Evolutionary conservation across 345 rosid species (phyloP).

Genomic region (Erucastrum elatum): DNA sequence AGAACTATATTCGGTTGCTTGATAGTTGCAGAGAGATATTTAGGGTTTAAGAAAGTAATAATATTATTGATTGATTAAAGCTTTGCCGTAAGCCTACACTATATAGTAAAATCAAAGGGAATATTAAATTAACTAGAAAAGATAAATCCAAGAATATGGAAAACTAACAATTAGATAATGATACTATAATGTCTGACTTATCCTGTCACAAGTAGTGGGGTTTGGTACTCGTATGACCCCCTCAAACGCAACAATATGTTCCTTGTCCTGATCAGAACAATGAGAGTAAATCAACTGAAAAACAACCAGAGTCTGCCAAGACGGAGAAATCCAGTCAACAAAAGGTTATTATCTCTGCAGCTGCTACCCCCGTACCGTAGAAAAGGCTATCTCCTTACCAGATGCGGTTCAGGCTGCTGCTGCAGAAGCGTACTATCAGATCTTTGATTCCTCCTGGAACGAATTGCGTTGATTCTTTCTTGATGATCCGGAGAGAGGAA

Average conservation of each 20-base stretch:
- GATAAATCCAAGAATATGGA: no score
- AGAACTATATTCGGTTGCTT: no score
- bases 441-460: no score
- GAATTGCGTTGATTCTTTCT: no score
- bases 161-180: neutral
- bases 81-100: no score
- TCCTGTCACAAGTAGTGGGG: neutral
- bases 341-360: slow-evolving; percentile 92
- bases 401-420: slow-evolving; percentile 99
- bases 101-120: no score
- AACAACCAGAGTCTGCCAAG: slow-evolving; percentile 61
- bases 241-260: slow-evolving; percentile 70
- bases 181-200: neutral
- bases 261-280: slow-evolving; percentile 74
- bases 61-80: no score
- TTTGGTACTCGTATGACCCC: slow-evolving; percentile 90
- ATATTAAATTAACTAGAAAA: no score
- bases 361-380: slow-evolving; percentile 54
- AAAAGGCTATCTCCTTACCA: slow-evolving; percentile 78
- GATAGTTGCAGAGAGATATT: no score
- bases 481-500: no score
- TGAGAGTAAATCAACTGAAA: slow-evolving; percentile 53
- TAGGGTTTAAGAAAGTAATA: no score
- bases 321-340: slow-evolving; percentile 54
- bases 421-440: slow-evolving; percentile 51